phyloP scores from a whole-genome alignment of 805 yeast genomes.

The Candida dajiaensis region DNA sequence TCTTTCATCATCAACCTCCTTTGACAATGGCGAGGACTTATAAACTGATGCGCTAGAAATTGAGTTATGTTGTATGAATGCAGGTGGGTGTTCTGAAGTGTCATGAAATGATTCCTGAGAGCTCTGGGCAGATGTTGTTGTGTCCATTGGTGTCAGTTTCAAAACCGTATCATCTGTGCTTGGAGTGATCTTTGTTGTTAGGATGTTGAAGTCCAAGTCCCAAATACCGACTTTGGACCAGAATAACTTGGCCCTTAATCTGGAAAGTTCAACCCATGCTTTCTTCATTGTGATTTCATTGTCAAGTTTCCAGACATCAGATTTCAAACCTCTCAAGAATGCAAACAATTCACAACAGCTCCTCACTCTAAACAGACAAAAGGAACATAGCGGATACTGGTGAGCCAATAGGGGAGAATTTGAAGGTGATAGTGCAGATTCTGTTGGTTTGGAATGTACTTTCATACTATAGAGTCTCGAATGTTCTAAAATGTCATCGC shows the following conservation, averaged over 20 bases:
- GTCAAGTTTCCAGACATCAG: conserved; percentile 52
- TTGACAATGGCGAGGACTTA: conserved; percentile 15
- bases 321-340: conserved; percentile 58
- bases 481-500: conserved; percentile 67
- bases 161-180: conserved; percentile 8
- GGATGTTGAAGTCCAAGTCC: conserved; percentile 39
- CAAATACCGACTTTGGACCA: conserved; percentile 83
- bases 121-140: not conserved
- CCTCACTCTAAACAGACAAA: conserved; percentile 74
- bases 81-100: not conserved
- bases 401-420: conserved; percentile 26
- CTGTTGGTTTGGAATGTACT: conserved; percentile 27
- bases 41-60: conserved; percentile 1
- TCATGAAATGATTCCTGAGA: conserved; percentile 12
- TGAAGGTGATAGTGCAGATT: conserved; percentile 9
- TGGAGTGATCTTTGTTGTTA: conserved; percentile 29
- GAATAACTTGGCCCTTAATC: conserved; percentile 66
- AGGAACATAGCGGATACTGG: conserved; percentile 70
- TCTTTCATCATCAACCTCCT: conserved; percentile 2
- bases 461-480: conserved; percentile 71
- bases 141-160: not conserved
- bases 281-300: conserved; percentile 36
- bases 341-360: conserved; percentile 80
- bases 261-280: conserved; percentile 60
- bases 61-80: not conserved